These are phyloP conservation scores for Discostella stelligeroides DNA, from an alignment of 108 stramenopile species.

Conservation along the genomic window DNA sequence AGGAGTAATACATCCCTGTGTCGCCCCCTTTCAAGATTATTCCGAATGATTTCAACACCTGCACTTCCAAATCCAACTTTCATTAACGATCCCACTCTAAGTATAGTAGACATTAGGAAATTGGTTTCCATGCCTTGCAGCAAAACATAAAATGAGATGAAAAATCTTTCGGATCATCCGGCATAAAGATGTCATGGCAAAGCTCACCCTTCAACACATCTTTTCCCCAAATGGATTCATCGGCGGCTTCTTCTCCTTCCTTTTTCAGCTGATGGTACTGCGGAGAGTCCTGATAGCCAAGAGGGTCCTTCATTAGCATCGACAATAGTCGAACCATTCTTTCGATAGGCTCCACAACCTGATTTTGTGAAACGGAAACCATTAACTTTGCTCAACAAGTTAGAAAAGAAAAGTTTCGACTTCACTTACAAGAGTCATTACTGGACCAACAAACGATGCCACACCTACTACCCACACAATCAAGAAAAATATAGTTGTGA, in stretches of 20 bases:
- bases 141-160: background rate
- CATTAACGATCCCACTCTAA: slow-evolving; percentile 92
- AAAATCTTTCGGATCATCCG: background rate
- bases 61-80: slow-evolving; percentile 96
- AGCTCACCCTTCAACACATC: slow-evolving; percentile 72
- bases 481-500: slow-evolving; percentile 62
- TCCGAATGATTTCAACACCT: slow-evolving; percentile 91
- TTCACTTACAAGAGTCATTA: slow-evolving; percentile 50
- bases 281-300: slow-evolving; percentile 76
- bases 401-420: background rate
- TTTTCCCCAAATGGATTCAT: slow-evolving; percentile 67
- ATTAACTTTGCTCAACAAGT: background rate
- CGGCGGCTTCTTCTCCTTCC: slow-evolving; percentile 64
- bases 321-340: slow-evolving; percentile 72
- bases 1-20: slow-evolving; percentile 72
- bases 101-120: slow-evolving; percentile 89
- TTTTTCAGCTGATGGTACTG: slow-evolving; percentile 63
- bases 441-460: slow-evolving; percentile 78
- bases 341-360: slow-evolving; percentile 84
- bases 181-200: background rate
- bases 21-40: slow-evolving; percentile 77
- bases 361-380: background rate
- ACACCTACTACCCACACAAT: slow-evolving; percentile 78
- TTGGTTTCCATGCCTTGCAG: slow-evolving; percentile 47
- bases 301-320: slow-evolving; percentile 82